These are phyloP conservation scores for Neobulgaria alba DNA, from an alignment of 2,329 filamentous ascomycete species.

Conservation along the genomic window DNA sequence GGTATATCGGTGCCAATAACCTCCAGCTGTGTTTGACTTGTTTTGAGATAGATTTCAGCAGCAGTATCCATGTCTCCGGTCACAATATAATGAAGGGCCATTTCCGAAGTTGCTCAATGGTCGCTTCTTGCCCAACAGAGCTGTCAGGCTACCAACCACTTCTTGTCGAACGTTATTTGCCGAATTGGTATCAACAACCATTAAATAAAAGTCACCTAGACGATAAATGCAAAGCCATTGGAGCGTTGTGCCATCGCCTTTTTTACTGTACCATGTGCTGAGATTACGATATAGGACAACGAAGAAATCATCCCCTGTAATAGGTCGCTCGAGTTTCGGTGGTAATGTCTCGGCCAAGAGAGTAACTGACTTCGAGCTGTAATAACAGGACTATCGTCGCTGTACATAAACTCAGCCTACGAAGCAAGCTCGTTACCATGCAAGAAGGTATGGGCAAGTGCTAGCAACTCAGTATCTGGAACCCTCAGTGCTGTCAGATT, in stretches of 20 bases:
- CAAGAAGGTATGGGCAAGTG: neutral
- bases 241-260: neutral
- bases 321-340: neutral
- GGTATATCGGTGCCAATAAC: neutral
- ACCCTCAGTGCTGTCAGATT: too few species aligned
- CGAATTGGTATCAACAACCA: neutral
- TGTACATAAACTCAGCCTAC: neutral
- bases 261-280: neutral
- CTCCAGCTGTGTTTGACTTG: neutral
- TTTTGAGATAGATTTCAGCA: neutral
- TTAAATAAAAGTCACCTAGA: neutral
- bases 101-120: neutral
- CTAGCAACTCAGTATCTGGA: neutral
- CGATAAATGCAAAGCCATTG: slow-evolving; percentile 2
- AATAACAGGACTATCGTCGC: neutral
- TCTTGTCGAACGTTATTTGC: neutral
- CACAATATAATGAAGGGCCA: neutral
- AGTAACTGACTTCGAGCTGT: neutral
- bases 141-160: neutral
- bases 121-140: neutral
- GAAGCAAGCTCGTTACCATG: neutral
- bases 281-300: neutral
- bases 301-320: neutral
- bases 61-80: neutral
- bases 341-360: neutral